A percentile compares a stretch with the other conserved stretches of the same genome.
These are phyloP conservation scores for Cryptococcus deneoformans DNA, from an alignment of 1,284 basidiomycete species.

Conservation along the genomic window DNA sequence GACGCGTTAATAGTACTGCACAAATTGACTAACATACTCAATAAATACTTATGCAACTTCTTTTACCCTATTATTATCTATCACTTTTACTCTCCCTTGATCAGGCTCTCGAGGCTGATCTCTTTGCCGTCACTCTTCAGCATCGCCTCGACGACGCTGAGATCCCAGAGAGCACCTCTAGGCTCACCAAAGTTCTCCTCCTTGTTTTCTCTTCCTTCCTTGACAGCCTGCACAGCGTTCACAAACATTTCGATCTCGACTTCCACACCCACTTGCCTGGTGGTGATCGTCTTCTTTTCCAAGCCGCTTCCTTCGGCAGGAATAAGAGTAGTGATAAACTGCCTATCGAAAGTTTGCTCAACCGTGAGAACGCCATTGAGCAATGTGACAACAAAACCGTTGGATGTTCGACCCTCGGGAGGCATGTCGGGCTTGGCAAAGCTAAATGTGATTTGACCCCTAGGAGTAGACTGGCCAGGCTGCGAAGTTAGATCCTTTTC, in stretches of 20 bases:
- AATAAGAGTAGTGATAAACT: slow-evolving; percentile 60
- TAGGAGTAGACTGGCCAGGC: slow-evolving; percentile 31
- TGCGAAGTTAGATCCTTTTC: slow-evolving; percentile 21
- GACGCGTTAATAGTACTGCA: neutral
- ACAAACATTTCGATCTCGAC: slow-evolving; percentile 64
- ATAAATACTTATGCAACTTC: neutral
- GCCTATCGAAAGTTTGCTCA: slow-evolving; percentile 52
- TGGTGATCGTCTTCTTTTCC: slow-evolving; percentile 51
- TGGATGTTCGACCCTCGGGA: slow-evolving; percentile 11
- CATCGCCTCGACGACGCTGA: slow-evolving; percentile 73
- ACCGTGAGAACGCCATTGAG: slow-evolving; percentile 54
- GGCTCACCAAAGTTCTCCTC: slow-evolving; percentile 34
- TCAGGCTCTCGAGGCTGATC: slow-evolving; percentile 55
- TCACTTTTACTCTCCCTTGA: no score
- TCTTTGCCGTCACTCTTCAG: slow-evolving; percentile 64
- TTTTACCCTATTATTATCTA: neutral
- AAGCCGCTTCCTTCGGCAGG: slow-evolving; percentile 50
- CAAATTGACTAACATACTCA: no score
- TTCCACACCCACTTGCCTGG: slow-evolving; percentile 59
- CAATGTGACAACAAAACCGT: slow-evolving; percentile 32
- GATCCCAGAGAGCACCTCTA: slow-evolving; percentile 61
- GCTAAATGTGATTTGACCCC: slow-evolving; percentile 37
- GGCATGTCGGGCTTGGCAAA: slow-evolving; percentile 38
- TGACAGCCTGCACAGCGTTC: slow-evolving; percentile 52
- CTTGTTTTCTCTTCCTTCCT: slow-evolving; percentile 20